These are phyloP conservation scores for Megacollybia marginata DNA, from an alignment of 768 basidiomycete genomes.

Conservation along the genomic window DNA sequence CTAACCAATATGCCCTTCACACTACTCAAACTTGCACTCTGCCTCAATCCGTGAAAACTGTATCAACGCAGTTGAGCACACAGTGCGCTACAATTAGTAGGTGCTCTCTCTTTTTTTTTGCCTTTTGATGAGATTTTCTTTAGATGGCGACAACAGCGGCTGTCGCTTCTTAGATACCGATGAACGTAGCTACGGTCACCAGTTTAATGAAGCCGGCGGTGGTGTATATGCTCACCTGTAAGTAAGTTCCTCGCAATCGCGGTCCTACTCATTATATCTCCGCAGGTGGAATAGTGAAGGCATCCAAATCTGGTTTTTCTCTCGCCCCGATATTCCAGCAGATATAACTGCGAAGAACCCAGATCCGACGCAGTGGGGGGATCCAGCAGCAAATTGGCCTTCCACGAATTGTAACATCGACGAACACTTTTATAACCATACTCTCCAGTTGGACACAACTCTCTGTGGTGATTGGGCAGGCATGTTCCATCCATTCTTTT, in stretches of 20 bases:
- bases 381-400: constrained; percentile 22
- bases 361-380: constrained; percentile 24
- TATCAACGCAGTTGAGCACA: constrained; percentile 3
- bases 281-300: constrained; percentile 23
- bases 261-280: constrained; percentile 7
- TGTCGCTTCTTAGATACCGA: constrained; percentile 22
- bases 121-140: not conserved
- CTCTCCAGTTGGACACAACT: constrained; percentile 32
- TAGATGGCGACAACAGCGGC: constrained; percentile 16
- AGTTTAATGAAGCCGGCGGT: constrained; percentile 20
- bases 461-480: constrained; percentile 42
- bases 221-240: constrained; percentile 16
- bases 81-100: constrained; percentile 18
- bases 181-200: constrained; percentile 8
- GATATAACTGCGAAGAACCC: constrained; percentile 24
- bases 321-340: constrained; percentile 20
- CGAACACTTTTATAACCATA: constrained; percentile 26
- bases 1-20: constrained; percentile 65
- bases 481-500: constrained; percentile 6
- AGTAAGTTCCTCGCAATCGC: too few relatives aligned
- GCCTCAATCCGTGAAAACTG: constrained; percentile 10
- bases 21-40: constrained; percentile 36
- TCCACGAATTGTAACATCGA: constrained; percentile 25
- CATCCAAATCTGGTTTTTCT: constrained; percentile 29
- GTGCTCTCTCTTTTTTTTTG: constrained; percentile 8